phyloP scores from a whole-genome alignment of 495 filamentous ascomycete species.

The Aspergillus wentii region DNA sequence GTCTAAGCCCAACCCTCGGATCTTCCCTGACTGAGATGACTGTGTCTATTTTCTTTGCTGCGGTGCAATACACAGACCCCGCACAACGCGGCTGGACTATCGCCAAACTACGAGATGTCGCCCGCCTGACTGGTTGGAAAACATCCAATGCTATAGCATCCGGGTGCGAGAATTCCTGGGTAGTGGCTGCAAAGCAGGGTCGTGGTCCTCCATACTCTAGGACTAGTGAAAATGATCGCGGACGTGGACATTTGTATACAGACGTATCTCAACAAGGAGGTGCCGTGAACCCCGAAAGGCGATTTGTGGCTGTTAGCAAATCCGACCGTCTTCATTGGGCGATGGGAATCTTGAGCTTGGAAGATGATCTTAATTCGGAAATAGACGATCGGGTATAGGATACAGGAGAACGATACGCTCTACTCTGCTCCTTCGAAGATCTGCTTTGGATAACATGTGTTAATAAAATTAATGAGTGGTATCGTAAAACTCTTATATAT shows the following conservation, averaged over 20 bases:
- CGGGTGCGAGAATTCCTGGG: conserved; percentile 83
- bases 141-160: conserved; percentile 70
- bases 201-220: conserved; percentile 68
- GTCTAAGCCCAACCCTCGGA: conserved; percentile 74
- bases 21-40: conserved; percentile 75
- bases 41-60: conserved; percentile 81
- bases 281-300: conserved; percentile 35
- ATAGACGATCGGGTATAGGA: conserved; percentile 15
- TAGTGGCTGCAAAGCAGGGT: conserved; percentile 61
- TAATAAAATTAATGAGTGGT: too few species aligned
- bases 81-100: conserved; percentile 74
- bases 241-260: conserved; percentile 16
- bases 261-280: conserved; percentile 20
- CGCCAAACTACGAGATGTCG: conserved; percentile 64
- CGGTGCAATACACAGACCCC: conserved; percentile 68
- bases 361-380: conserved; percentile 47
- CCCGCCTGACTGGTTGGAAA: conserved; percentile 82
- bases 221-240: conserved; percentile 27
- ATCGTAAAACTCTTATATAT: too few species aligned
- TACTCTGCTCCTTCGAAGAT: too few species aligned
- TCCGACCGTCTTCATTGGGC: conserved; percentile 47
- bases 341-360: conserved; percentile 54
- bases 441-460: too few species aligned
- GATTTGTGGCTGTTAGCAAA: conserved; percentile 44
- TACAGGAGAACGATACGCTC: too few species aligned